These are phyloP conservation scores for Curvularia sp. DNA, from an alignment of 2,329 filamentous ascomycete species.

Conservation along the genomic window DNA sequence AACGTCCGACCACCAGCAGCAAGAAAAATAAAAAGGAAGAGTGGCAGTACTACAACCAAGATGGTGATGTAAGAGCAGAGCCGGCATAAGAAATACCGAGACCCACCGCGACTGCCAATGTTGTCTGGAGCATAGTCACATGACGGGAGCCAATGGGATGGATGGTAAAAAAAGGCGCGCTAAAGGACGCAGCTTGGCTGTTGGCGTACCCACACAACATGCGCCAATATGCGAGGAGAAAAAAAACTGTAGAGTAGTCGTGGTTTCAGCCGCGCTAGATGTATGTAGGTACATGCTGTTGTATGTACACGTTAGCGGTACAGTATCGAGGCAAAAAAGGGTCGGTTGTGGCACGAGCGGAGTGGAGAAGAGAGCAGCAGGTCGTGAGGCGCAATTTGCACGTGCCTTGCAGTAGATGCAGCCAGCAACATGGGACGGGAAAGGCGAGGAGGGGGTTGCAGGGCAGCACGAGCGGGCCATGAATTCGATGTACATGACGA, in stretches of 20 bases:
- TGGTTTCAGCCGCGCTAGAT: slow-evolving; percentile 32
- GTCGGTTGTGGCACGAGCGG: slow-evolving; percentile 9
- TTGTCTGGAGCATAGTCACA: slow-evolving; percentile 23
- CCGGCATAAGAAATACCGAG: too few relatives aligned
- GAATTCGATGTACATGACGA: slow-evolving; percentile 22
- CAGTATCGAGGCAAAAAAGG: neutral
- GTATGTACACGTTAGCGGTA: neutral
- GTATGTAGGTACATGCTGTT: neutral
- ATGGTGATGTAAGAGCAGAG: neutral
- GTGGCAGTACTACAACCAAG: neutral
- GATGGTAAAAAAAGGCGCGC: slow-evolving; percentile 13
- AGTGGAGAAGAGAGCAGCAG: slow-evolving; percentile 8
- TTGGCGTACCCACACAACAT: slow-evolving; percentile 25
- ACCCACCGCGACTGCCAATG: neutral
- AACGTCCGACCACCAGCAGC: neutral
- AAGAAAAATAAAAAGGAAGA: neutral
- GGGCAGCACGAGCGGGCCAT: slow-evolving; percentile 8
- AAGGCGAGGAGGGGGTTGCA: slow-evolving; percentile 13
- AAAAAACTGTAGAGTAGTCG: slow-evolving; percentile 8
- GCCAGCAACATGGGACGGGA: slow-evolving; percentile 21
- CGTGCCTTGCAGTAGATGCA: slow-evolving; percentile 32
- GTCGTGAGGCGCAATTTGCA: slow-evolving; percentile 25
- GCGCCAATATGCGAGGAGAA: slow-evolving; percentile 21
- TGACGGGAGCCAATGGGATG: slow-evolving; percentile 23
- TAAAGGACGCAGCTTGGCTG: slow-evolving; percentile 30